Conservation (phyloP, 1,139 yeast species). For the Yamadazyma diospyri region DNA sequence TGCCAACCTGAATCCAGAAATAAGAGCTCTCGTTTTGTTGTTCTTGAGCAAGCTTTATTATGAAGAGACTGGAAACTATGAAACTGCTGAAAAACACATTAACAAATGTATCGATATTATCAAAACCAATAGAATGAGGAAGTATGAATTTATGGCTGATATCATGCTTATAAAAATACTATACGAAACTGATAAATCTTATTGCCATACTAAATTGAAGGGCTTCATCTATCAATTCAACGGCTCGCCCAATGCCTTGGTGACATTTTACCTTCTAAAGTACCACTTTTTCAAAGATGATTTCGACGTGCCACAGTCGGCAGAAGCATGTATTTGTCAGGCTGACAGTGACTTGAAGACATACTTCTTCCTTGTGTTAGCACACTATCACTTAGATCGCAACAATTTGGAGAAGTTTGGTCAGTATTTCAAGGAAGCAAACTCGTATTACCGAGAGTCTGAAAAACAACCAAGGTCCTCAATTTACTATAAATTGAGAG, state of each 20-base stretch:
- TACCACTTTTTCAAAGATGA: conserved; percentile 4
- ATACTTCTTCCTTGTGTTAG: conserved; percentile 2
- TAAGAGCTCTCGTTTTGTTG: conserved; percentile 30
- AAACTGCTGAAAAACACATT: conserved; percentile 39
- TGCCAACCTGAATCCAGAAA: conserved; percentile 15
- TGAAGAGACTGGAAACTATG: conserved; percentile 37
- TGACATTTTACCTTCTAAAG: conserved; percentile 3
- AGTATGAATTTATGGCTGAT: conserved; percentile 5
- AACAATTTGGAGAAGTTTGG: conserved; percentile 2
- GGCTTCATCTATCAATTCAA: conserved; percentile 2
- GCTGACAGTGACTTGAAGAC: conserved; percentile 1
- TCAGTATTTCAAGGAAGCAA: conserved; percentile 1
- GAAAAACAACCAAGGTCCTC: not conserved
- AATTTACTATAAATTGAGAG: conserved; percentile 4
- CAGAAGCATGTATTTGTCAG: not conserved
- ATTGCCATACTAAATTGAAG: conserved; percentile 4
- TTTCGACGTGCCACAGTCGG: not conserved
- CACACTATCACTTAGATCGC: conserved; percentile 3
- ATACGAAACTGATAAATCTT: conserved; percentile 3
- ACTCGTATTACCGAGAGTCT: conserved; percentile 2
- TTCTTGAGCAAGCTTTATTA: conserved; percentile 35
- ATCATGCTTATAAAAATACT: conserved; percentile 5
- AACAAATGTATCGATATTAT: conserved; percentile 36
- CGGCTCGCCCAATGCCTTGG: conserved; percentile 3
- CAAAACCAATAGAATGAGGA: conserved; percentile 15